These are phyloP conservation scores for Gossypium davidsonii DNA, from an alignment of 441 rosid genomes.

Conservation along the genomic window DNA sequence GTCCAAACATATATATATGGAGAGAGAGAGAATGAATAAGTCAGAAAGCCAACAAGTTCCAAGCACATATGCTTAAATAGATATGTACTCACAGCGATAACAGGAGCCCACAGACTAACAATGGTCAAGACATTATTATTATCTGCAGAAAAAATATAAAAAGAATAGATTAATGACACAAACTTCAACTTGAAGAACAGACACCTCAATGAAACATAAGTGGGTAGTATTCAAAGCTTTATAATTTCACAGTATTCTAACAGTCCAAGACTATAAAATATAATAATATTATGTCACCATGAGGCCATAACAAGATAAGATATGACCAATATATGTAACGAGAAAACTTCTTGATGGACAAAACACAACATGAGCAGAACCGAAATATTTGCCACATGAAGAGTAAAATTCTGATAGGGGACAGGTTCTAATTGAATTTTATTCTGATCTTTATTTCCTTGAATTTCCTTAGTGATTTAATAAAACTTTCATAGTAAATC, in stretches of 20 bases:
- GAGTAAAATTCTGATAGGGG: background rate
- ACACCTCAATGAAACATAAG: background rate
- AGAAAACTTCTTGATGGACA: background rate
- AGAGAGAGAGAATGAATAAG: background rate
- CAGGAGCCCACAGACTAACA: conserved; percentile 97
- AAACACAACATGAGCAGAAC: background rate
- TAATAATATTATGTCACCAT: background rate
- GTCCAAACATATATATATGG: background rate
- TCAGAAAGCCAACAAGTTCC: background rate
- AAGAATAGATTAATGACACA: conserved; percentile 19
- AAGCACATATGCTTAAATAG: conserved; percentile 5
- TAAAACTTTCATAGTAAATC: background rate
- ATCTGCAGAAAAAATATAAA: conserved; percentile 42
- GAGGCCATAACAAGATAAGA: background rate
- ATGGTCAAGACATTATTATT: conserved; percentile 77
- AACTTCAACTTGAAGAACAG: background rate
- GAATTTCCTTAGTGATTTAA: background rate
- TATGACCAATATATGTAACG: background rate
- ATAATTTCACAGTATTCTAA: background rate
- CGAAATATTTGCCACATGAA: background rate
- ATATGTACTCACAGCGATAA: conserved; percentile 73
- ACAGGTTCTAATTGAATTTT: background rate
- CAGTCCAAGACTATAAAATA: background rate
- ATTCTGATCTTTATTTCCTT: background rate
- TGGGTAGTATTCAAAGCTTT: background rate